These are phyloP conservation scores for Berkeleyomyces basicola DNA, from an alignment of 2,329 filamentous ascomycete genomes.

Conservation along the genomic window DNA sequence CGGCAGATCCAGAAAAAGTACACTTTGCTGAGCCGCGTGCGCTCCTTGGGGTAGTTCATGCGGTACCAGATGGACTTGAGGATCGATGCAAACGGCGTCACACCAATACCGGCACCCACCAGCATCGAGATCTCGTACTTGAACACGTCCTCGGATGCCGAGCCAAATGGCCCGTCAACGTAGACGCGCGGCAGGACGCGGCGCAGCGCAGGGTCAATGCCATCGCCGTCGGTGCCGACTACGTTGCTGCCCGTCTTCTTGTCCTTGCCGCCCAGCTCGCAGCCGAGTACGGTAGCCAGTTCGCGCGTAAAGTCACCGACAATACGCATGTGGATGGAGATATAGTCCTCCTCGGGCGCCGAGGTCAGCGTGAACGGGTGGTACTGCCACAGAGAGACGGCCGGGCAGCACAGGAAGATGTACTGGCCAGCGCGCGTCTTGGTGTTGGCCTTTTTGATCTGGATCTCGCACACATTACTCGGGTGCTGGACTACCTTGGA, in stretches of 20 bases:
- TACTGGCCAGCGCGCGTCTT: slow-evolving; percentile 72
- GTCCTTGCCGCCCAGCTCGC: slow-evolving; percentile 35
- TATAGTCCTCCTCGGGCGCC: slow-evolving; percentile 78
- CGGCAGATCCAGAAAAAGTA: slow-evolving; percentile 91
- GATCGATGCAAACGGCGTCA: slow-evolving; percentile 75
- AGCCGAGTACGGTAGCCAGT: slow-evolving; percentile 55
- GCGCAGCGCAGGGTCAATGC: slow-evolving; percentile 52
- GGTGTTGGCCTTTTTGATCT: slow-evolving; percentile 80
- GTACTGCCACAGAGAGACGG: slow-evolving; percentile 76
- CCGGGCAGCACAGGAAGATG: slow-evolving; percentile 77
- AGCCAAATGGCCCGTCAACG: slow-evolving; percentile 72
- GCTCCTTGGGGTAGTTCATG: slow-evolving; percentile 72
- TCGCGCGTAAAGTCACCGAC: slow-evolving; percentile 67
- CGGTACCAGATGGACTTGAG: slow-evolving; percentile 88
- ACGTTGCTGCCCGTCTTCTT: slow-evolving; percentile 45
- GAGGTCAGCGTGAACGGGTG: slow-evolving; percentile 77
- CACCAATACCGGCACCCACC: slow-evolving; percentile 69
- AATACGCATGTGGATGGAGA: slow-evolving; percentile 70
- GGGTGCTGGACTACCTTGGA: slow-evolving; percentile 83
- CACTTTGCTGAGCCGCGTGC: slow-evolving; percentile 65
- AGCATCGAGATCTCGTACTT: slow-evolving; percentile 69
- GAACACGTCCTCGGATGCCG: slow-evolving; percentile 76
- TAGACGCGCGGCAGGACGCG: slow-evolving; percentile 65
- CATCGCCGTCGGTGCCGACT: slow-evolving; percentile 47
- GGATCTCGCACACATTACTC: slow-evolving; percentile 76